These are phyloP conservation scores for Chlorella sp. DNA, from an alignment of 139 green algal genomes.

Conservation along the genomic window DNA sequence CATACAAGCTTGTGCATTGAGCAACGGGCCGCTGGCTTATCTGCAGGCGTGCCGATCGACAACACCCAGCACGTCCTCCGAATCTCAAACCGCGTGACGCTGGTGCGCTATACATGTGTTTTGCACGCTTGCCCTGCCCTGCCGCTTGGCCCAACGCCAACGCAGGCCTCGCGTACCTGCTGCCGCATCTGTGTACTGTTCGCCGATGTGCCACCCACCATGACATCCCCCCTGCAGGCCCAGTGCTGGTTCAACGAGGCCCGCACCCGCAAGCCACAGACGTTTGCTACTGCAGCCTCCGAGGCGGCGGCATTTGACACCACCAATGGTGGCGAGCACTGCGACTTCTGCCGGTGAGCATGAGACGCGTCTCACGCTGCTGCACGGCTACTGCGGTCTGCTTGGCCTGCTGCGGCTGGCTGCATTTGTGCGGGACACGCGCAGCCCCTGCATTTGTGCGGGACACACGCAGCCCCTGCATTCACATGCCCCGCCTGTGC, in stretches of 20 bases:
- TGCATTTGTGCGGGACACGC: too few relatives aligned
- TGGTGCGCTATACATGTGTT: not conserved
- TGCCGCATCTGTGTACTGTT: too few relatives aligned
- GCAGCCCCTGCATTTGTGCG: too few relatives aligned
- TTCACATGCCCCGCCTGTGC: too few relatives aligned
- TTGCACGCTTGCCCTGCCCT: too few relatives aligned
- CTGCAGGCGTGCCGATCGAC: constrained; percentile 55
- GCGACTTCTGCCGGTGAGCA: constrained; percentile 78
- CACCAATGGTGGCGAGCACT: constrained; percentile 36
- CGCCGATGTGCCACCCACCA: too few relatives aligned
- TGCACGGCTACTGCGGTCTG: too few relatives aligned
- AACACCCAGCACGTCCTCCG: constrained; percentile 75
- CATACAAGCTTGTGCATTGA: not conserved
- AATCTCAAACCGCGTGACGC: constrained; percentile 63
- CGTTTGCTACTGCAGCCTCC: not conserved
- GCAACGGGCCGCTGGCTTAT: not conserved
- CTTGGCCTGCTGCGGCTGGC: too few relatives aligned
- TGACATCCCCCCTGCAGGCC: not conserved
- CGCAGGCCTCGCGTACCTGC: too few relatives aligned
- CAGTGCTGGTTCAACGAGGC: constrained; percentile 68
- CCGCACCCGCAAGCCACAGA: constrained; percentile 70
- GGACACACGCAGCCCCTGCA: too few relatives aligned
- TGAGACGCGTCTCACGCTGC: too few relatives aligned
- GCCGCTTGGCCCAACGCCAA: too few relatives aligned
- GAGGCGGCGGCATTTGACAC: constrained; percentile 48